Evolutionary conservation across 2,329 filamentous ascomycete genomes (phyloP), one percentile per base, ranked within the genome.

Genomic region (Davidsoniella neocaledoniae): DNA sequence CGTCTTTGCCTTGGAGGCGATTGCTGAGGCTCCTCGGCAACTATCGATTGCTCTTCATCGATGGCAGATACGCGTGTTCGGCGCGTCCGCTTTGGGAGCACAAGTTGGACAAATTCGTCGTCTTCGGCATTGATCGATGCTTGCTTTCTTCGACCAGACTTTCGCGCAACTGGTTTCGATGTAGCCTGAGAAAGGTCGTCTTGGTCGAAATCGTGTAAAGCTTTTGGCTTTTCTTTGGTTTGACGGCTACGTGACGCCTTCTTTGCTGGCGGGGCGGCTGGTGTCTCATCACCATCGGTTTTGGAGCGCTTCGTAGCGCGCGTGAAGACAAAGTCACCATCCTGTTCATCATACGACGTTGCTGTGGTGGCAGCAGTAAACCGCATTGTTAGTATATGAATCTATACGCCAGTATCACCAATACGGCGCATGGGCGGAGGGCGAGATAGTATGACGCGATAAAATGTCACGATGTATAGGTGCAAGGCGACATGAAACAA

Each of bases 291-390:
- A 47, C 53, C 41, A 63, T 62, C 47, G 59, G 74, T 72, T 65
- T 81, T 86, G 54, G 71, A 70, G 58, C 75, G 67, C 60, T 83
- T 83, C 9, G 79, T 69, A 54, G 73, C 78, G 56, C 83, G 76
- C 55, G 79, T 77, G 61, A 87, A 88, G 52, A 77, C 70, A 58
- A 88, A 88, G 55, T 84, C 84, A 58, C 83, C 83, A 66, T 84
- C 79, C 58, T 83, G 75, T 62, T 88, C 83, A 58, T 85, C 81
- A 47, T 66, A 62, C 42, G 59, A 58, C 54, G 59, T 60, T 55
- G 66, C 67, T 67, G 29, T 41, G 33, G 29, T 36, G 5, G 37
- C 43, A 37, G 38, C 37, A 19, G 33, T 17, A 16, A 38, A 39
- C 26, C 33, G 36, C 33, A 48, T 46, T 21, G 52, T 43, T 40